A percentile compares a stretch with the other conserved stretches of the same genome.
These are phyloP conservation scores for Tuber microsphaerosporum DNA, from an alignment of 495 filamentous ascomycete genomes.

Conservation along the genomic window DNA sequence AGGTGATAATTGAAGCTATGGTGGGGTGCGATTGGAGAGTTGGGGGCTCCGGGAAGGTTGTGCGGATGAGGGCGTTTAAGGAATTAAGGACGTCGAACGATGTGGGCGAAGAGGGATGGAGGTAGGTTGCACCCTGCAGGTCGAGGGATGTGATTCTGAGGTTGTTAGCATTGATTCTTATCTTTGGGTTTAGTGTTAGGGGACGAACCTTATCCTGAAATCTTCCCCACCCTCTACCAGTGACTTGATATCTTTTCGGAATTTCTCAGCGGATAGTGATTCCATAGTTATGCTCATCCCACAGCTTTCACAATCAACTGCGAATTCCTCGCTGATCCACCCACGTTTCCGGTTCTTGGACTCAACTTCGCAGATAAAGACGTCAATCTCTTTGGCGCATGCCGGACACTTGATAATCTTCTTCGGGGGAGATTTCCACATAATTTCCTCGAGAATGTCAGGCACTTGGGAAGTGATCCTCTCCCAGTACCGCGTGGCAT, in stretches of 20 bases:
- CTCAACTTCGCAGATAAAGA: slow-evolving; percentile 20
- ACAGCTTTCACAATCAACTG: slow-evolving; percentile 9
- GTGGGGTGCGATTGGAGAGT: slow-evolving; percentile 2
- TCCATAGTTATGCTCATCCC: slow-evolving; percentile 7
- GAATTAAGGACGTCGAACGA: slow-evolving; percentile 21
- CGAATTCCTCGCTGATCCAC: slow-evolving; percentile 24
- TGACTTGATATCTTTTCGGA: slow-evolving; percentile 9
- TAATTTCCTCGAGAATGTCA: slow-evolving; percentile 45
- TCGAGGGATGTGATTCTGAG: slow-evolving; percentile 25
- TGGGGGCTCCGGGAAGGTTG: slow-evolving; percentile 5
- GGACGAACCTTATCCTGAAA: slow-evolving; percentile 21
- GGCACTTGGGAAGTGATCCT: slow-evolving; percentile 51
- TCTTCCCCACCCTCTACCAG: slow-evolving; percentile 11
- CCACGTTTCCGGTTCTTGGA: slow-evolving; percentile 21
- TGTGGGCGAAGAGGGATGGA: slow-evolving; percentile 7
- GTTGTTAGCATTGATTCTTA: neutral
- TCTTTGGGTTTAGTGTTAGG: neutral
- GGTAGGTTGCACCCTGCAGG: neutral
- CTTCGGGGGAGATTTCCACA: slow-evolving; percentile 23
- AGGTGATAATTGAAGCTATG: neutral
- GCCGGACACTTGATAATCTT: slow-evolving; percentile 23
- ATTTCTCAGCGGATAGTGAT: slow-evolving; percentile 19
- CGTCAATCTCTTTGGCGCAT: slow-evolving; percentile 17
- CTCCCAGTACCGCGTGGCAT: slow-evolving; percentile 48
- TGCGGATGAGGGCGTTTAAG: slow-evolving; percentile 25